Evolutionary conservation across 805 yeast species (phyloP).

Genomic region (Suhomyces tanzawaensis): DNA sequence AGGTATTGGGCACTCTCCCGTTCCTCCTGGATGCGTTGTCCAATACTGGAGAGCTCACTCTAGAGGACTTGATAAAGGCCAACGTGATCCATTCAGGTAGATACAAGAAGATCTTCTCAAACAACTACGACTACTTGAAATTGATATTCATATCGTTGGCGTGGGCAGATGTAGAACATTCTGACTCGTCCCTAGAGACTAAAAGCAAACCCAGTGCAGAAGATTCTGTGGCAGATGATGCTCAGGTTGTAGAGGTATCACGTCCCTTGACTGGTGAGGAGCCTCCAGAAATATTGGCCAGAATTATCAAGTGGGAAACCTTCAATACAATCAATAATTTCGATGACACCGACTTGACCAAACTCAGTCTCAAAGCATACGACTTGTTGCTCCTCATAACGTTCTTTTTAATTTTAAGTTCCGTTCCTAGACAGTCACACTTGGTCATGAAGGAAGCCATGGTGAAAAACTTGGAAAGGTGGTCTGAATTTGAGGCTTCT

Average conservation of each 20-base stretch:
- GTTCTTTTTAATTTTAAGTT: conserved; percentile 45
- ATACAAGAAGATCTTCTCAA: conserved; percentile 31
- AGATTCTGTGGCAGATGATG: neutral
- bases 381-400: conserved; percentile 46
- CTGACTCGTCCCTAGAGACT: neutral
- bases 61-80: conserved; percentile 28
- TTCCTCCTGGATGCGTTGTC: conserved; percentile 35
- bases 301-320: conserved; percentile 26
- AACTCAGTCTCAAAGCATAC: conserved; percentile 36
- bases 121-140: conserved; percentile 39
- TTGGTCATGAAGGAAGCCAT: neutral
- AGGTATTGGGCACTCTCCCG: conserved; percentile 50
- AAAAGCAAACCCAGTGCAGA: neutral
- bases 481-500: conserved; percentile 42
- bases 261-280: conserved; percentile 9
- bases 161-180: neutral
- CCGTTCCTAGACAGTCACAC: conserved; percentile 19
- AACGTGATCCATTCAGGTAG: conserved; percentile 43
- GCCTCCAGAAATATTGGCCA: conserved; percentile 10
- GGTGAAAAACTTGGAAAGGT: conserved; percentile 15
- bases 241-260: neutral
- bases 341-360: conserved; percentile 43
- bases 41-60: conserved; percentile 36
- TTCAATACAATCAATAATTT: conserved; percentile 38
- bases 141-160: conserved; percentile 49